Evolutionary conservation across 1,284 basidiomycete genomes (phyloP).

Genomic region (Apiotrichum sp.): DNA sequence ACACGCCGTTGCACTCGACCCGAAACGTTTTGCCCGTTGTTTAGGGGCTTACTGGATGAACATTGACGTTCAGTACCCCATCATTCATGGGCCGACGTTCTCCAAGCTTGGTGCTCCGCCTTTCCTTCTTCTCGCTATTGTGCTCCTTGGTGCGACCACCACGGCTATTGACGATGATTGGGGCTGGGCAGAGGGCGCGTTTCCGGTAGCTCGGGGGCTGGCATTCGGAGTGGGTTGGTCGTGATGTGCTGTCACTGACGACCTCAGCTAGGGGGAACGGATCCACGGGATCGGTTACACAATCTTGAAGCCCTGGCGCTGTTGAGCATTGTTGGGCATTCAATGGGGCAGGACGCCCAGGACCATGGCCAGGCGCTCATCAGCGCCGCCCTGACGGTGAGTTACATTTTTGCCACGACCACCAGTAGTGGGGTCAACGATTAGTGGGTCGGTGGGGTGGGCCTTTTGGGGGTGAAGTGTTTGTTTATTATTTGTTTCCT

Average conservation of each 20-base stretch:
- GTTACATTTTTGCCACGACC: not conserved
- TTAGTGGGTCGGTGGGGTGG: no score
- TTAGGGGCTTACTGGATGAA: not conserved
- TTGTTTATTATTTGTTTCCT: no score
- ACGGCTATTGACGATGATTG: slow-evolving; percentile 3
- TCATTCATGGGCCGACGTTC: slow-evolving; percentile 7
- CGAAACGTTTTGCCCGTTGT: slow-evolving; percentile 2
- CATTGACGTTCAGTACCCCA: slow-evolving; percentile 1
- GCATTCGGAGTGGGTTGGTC: not conserved
- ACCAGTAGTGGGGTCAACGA: no score
- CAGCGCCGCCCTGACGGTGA: slow-evolving; percentile 8
- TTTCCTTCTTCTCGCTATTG: slow-evolving; percentile 1
- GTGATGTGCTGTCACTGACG: not conserved
- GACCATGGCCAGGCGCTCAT: slow-evolving; percentile 7
- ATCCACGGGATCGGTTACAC: not conserved
- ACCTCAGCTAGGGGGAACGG: not conserved
- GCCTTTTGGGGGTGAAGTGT: no score
- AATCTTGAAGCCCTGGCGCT: not conserved
- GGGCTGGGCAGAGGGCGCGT: not conserved
- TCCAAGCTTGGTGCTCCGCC: not conserved
- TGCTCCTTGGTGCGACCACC: slow-evolving; percentile 1
- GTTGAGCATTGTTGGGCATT: not conserved
- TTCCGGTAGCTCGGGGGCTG: slow-evolving; percentile 1
- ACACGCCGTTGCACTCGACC: not conserved
- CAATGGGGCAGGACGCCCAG: slow-evolving; percentile 4